Conservation (phyloP, 2,329 filamentous ascomycete species). For the Onygena corvina region DNA sequence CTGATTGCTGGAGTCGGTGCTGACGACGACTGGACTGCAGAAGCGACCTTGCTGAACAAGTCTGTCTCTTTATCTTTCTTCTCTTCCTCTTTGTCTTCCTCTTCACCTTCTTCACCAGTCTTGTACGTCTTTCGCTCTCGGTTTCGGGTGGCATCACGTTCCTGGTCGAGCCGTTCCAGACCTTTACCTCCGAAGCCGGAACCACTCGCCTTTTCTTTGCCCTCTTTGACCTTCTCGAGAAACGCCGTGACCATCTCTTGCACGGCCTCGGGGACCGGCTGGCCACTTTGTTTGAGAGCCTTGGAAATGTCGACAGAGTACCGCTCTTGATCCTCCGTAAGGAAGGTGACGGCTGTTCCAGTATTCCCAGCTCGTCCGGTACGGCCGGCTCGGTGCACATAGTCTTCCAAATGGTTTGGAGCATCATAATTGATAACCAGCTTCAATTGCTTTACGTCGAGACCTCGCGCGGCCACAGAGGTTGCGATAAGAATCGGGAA, state of each 20-base stretch:
- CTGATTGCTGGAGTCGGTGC: slow-evolving; percentile 26
- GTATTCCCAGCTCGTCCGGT: slow-evolving; percentile 91
- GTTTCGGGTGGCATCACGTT: slow-evolving; percentile 74
- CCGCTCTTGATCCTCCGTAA: slow-evolving; percentile 83
- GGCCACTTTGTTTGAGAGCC: slow-evolving; percentile 82
- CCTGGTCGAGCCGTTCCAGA: slow-evolving; percentile 78
- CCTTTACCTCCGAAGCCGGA: slow-evolving; percentile 93
- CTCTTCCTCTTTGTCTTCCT: slow-evolving; percentile 56
- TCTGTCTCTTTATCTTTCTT: slow-evolving; percentile 53
- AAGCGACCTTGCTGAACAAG: slow-evolving; percentile 48
- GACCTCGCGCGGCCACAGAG: slow-evolving; percentile 82
- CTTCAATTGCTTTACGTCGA: slow-evolving; percentile 93
- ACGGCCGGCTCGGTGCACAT: slow-evolving; percentile 85
- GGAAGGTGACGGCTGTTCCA: slow-evolving; percentile 86
- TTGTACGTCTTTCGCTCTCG: slow-evolving; percentile 83
- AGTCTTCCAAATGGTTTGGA: slow-evolving; percentile 90
- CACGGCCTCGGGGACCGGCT: slow-evolving; percentile 61
- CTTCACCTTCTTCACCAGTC: slow-evolving; percentile 71
- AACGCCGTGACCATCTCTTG: slow-evolving; percentile 55
- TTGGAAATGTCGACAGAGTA: slow-evolving; percentile 81
- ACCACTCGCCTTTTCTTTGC: slow-evolving; percentile 71
- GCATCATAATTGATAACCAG: slow-evolving; percentile 92
- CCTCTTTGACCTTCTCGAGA: slow-evolving; percentile 79
- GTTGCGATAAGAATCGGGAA: slow-evolving; percentile 87
- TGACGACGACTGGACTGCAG: slow-evolving; percentile 51